Conservation (phyloP, 495 filamentous ascomycete genomes). For the Podospora australis region DNA sequence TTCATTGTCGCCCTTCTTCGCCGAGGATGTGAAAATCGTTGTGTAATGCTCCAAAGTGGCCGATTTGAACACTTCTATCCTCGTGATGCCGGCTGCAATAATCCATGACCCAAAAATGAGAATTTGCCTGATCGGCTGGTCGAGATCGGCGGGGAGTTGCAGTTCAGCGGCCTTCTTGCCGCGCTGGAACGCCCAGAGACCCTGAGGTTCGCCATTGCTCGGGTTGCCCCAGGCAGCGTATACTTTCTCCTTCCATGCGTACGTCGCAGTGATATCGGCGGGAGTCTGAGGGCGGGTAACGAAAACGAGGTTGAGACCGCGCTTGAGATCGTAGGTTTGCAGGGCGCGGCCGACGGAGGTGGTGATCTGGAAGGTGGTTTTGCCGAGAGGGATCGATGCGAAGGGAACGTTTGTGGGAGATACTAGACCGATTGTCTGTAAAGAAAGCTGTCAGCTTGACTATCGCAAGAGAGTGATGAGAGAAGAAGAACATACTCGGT, state of each 20-base stretch:
- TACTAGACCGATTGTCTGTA: conserved; percentile 82
- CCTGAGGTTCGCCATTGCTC: conserved; percentile 45
- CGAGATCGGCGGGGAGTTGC: conserved; percentile 50
- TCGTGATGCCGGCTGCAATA: conserved; percentile 66
- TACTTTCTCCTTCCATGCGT: conserved; percentile 79
- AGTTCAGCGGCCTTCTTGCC: conserved; percentile 81
- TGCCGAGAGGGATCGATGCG: conserved; percentile 78
- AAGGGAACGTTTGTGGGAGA: conserved; percentile 88
- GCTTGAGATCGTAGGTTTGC: conserved; percentile 89
- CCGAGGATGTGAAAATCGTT: conserved; percentile 51
- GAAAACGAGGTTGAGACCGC: conserved; percentile 85
- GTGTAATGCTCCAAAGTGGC: conserved; percentile 84
- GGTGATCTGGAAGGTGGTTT: conserved; percentile 93
- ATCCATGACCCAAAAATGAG: conserved; percentile 88
- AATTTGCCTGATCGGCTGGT: conserved; percentile 68
- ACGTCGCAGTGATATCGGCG: conserved; percentile 73
- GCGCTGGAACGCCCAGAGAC: conserved; percentile 90
- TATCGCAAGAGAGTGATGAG: no score
- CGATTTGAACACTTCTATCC: conserved; percentile 84
- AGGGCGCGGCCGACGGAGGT: conserved; percentile 84
- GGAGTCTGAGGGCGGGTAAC: conserved; percentile 86
- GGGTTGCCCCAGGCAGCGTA: conserved; percentile 77
- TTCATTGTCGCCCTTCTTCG: conserved; percentile 45
- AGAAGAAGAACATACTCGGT: conserved; percentile 75
- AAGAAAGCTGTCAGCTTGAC: no score